Conservation (phyloP, 2,329 filamentous ascomycete genomes). For the Cladosporium phlei region DNA sequence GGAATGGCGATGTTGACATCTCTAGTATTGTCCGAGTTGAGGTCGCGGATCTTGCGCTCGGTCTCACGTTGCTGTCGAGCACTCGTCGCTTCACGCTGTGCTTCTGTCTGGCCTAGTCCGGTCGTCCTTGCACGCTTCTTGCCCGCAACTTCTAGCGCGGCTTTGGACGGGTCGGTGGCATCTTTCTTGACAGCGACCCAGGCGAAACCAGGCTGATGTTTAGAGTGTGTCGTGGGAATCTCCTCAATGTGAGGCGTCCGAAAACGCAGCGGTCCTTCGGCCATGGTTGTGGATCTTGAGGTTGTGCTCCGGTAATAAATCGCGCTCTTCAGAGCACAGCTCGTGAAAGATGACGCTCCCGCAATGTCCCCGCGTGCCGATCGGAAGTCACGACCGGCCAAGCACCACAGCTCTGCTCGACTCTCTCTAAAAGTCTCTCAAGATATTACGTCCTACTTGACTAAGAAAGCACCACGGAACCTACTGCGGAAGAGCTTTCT, state of each 20-base stretch:
- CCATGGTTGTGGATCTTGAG: constrained; percentile 18
- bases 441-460: constrained; percentile 9
- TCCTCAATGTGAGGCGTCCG: constrained; percentile 73
- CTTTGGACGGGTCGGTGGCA: constrained; percentile 48
- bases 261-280: constrained; percentile 27
- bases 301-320: background rate
- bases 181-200: constrained; percentile 62
- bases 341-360: no score
- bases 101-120: constrained; percentile 34
- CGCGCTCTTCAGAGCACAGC: no score
- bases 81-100: constrained; percentile 57
- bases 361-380: no score
- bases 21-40: constrained; percentile 65
- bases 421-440: background rate
- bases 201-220: constrained; percentile 81
- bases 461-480: constrained; percentile 2
- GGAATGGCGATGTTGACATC: constrained; percentile 62
- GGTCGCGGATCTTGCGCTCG: constrained; percentile 71
- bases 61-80: constrained; percentile 80
- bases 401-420: no score
- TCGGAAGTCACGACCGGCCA: no score
- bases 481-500: constrained; percentile 2
- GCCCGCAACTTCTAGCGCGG: constrained; percentile 33
- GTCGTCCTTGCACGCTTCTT: constrained; percentile 67
- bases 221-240: constrained; percentile 60